Conservation (phyloP, 2,329 filamentous ascomycete species). For the Aspergillus oerlinghausenensis region DNA sequence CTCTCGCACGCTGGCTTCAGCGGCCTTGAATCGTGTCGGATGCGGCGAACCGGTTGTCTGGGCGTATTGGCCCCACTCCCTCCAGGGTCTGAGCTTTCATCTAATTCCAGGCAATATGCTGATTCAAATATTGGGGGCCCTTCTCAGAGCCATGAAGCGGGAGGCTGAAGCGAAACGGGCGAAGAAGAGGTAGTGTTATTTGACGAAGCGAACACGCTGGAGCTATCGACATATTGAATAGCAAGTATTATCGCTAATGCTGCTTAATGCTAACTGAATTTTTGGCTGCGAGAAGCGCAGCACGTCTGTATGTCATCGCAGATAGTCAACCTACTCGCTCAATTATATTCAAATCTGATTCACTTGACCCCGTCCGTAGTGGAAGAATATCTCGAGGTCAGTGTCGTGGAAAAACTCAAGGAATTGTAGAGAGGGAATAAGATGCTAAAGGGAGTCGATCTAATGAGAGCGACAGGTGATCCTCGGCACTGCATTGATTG, state of each 20-base stretch:
- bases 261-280: background rate
- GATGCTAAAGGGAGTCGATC: background rate
- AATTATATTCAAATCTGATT: background rate
- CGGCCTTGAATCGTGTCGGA: constrained; percentile 32
- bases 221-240: background rate
- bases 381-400: background rate
- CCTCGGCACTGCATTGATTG: background rate
- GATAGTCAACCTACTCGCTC: background rate
- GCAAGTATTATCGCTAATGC: background rate
- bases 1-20: constrained; percentile 25
- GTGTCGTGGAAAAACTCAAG: background rate
- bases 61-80: constrained; percentile 31
- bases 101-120: background rate
- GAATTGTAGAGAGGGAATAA: background rate
- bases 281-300: background rate
- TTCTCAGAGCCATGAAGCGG: background rate
- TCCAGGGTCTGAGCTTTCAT: constrained; percentile 15
- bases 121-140: background rate
- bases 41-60: constrained; percentile 26
- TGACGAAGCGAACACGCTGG: background rate
- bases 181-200: constrained; percentile 1
- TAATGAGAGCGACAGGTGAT: background rate
- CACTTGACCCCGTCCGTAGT: background rate
- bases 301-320: background rate
- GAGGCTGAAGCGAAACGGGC: background rate